A percentile compares a stretch with the other conserved stretches of the same genome.
Conservation (phyloP, 2,329 filamentous ascomycete species). For the Diaporthe eres region DNA sequence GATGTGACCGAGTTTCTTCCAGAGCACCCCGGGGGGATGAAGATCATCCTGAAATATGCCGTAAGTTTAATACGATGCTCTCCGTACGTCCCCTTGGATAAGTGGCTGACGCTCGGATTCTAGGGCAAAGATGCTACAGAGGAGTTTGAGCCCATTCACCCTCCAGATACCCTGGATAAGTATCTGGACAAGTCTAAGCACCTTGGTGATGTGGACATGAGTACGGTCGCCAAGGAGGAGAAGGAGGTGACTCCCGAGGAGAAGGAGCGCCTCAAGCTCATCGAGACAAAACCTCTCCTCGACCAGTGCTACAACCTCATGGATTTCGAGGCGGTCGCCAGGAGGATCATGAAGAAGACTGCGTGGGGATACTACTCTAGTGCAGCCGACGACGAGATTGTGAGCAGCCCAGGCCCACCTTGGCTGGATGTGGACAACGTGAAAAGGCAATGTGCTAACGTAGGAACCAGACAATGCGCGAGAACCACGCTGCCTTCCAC, state of each 20-base stretch:
- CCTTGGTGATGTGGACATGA: constrained; percentile 90
- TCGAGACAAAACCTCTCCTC: constrained; percentile 81
- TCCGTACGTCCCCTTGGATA: too few species aligned
- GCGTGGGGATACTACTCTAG: constrained; percentile 99
- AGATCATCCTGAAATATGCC: constrained; percentile 97
- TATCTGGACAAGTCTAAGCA: constrained; percentile 90
- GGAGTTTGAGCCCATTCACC: constrained; percentile 90
- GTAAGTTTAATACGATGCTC: constrained; percentile 53
- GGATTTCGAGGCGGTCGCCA: constrained; percentile 96
- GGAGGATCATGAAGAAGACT: constrained; percentile 92
- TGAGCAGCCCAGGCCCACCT: constrained; percentile 50
- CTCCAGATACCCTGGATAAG: constrained; percentile 88
- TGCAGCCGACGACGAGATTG: constrained; percentile 90
- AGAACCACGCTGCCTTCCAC: constrained; percentile 97
- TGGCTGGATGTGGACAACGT: too few species aligned
- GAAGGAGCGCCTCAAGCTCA: constrained; percentile 78
- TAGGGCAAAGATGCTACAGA: constrained; percentile 92
- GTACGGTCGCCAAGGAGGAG: constrained; percentile 76
- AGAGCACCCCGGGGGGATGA: constrained; percentile 90
- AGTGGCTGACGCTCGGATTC: constrained; percentile 1
- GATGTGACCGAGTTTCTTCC: constrained; percentile 93
- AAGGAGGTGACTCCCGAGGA: constrained; percentile 74
- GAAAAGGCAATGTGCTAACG: neutral
- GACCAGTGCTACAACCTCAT: constrained; percentile 93
- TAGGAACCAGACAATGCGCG: constrained; percentile 81